Percentiles rank a stretch among this genome's conserved stretches.
phyloP scores from a whole-genome alignment of 768 basidiomycete species.

The Tylopilus intermedius region DNA sequence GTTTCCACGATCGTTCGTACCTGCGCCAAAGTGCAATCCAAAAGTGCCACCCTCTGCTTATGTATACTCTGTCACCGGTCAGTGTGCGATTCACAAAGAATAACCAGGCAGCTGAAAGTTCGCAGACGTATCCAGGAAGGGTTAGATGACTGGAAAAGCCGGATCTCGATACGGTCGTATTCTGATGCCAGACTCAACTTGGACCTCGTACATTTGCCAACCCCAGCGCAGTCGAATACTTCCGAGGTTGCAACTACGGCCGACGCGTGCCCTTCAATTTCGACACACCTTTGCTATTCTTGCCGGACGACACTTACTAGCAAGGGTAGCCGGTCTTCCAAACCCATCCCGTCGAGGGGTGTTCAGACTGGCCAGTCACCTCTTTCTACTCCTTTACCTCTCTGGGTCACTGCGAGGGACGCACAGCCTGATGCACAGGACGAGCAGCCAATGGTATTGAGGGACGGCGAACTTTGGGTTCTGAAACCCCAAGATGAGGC shows the following conservation, averaged over 20 bases:
- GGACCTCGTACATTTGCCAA: constrained; percentile 12
- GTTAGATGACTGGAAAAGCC: constrained; percentile 68
- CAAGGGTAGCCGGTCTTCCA: constrained; percentile 43
- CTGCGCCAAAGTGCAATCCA: constrained; percentile 72
- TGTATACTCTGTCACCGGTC: constrained; percentile 71
- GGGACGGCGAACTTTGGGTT: constrained; percentile 30
- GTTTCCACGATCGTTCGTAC: constrained; percentile 81
- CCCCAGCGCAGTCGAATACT: neutral
- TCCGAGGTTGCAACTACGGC: neutral
- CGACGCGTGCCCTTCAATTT: constrained; percentile 27
- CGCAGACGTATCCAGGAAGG: constrained; percentile 59
- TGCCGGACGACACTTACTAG: constrained; percentile 61
- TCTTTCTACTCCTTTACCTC: constrained; percentile 15
- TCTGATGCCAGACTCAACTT: constrained; percentile 14
- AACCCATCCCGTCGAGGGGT: constrained; percentile 6
- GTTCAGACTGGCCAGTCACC: constrained; percentile 7
- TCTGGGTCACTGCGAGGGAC: constrained; percentile 32
- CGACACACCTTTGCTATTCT: constrained; percentile 52
- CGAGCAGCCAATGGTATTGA: neutral
- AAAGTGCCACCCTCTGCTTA: constrained; percentile 40
- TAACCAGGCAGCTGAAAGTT: neutral
- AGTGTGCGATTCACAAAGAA: neutral
- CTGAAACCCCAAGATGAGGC: constrained; percentile 26
- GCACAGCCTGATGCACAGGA: constrained; percentile 2
- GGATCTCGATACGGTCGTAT: constrained; percentile 64